These are phyloP conservation scores for Xylariales sp. DNA, from an alignment of 2,329 filamentous ascomycete genomes.

Conservation along the genomic window DNA sequence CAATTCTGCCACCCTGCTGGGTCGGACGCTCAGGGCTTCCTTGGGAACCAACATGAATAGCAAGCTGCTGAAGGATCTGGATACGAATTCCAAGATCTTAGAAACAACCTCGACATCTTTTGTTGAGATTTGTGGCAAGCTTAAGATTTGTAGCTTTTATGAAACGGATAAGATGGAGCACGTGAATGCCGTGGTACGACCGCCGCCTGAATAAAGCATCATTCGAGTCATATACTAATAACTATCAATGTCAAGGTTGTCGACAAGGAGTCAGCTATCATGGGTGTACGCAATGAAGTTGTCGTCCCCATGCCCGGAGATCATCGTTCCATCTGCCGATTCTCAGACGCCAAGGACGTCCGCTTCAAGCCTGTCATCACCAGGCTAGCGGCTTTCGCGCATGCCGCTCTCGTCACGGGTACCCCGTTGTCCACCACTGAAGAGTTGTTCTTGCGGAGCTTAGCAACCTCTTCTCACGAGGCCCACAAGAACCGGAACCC, in stretches of 20 bases:
- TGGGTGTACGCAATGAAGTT: constrained; percentile 5
- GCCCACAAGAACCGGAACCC: constrained; percentile 10
- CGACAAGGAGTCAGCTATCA: constrained; percentile 8
- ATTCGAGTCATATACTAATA: too few species aligned
- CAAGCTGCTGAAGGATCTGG: constrained; percentile 16
- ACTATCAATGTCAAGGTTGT: constrained; percentile 9
- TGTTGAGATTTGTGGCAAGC: constrained; percentile 1
- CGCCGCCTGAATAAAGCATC: too few species aligned
- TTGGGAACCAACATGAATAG: constrained; percentile 12
- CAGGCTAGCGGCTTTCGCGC: too few species aligned
- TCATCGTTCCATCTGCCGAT: constrained; percentile 11
- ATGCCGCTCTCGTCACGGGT: too few species aligned
- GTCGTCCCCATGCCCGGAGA: constrained; percentile 7
- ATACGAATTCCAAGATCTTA: constrained; percentile 13
- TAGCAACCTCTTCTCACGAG: constrained; percentile 4
- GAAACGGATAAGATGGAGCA: neutral
- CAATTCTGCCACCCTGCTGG: constrained; percentile 11
- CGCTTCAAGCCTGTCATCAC: too few species aligned
- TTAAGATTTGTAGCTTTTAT: constrained; percentile 7
- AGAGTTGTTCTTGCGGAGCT: too few species aligned
- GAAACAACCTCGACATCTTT: constrained; percentile 6
- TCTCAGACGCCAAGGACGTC: too few species aligned
- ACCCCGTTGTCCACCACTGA: too few species aligned
- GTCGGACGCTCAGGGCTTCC: constrained; percentile 12
- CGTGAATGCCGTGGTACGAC: neutral